A percentile compares a stretch with the other conserved stretches of the same genome.
These are phyloP conservation scores for Pythium oligandrum DNA, from an alignment of 352 stramenopile species.

Conservation along the genomic window DNA sequence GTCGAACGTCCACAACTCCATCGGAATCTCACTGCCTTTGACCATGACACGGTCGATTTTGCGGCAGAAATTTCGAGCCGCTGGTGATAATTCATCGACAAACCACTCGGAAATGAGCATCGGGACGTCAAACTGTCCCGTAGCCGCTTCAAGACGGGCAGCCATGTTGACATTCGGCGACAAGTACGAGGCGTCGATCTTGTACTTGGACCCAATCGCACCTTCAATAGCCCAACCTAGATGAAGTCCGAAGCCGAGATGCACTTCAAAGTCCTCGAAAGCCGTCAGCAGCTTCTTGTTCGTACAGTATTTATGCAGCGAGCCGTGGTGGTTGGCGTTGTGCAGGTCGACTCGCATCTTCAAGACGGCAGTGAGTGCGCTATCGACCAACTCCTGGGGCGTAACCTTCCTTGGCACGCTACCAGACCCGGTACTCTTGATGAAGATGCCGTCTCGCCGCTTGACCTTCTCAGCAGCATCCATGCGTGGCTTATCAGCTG, in stretches of 20 bases:
- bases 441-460: conserved; percentile 60
- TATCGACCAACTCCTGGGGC: conserved; percentile 88
- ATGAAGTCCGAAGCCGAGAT: conserved; percentile 96
- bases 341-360: conserved; percentile 97
- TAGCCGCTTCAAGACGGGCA: conserved; percentile 93
- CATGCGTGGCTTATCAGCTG: conserved; percentile 70
- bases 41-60: conserved; percentile 96
- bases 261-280: conserved; percentile 91
- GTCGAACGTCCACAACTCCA: conserved; percentile 94
- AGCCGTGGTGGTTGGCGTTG: conserved; percentile 86
- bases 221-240: conserved; percentile 98
- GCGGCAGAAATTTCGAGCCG: conserved; percentile 83
- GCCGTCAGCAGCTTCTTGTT: conserved; percentile 75
- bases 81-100: conserved; percentile 88
- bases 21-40: conserved; percentile 94
- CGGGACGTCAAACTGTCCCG: conserved; percentile 93
- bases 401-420: conserved; percentile 37
- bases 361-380: conserved; percentile 93
- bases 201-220: conserved; percentile 96
- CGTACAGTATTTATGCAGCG: conserved; percentile 77
- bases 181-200: conserved; percentile 98
- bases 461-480: conserved; percentile 46
- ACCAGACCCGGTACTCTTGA: conserved; percentile 53
- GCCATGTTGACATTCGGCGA: conserved; percentile 98
- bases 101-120: conserved; percentile 96